These are phyloP conservation scores for Bipolaris oryzae DNA, from an alignment of 2,329 filamentous ascomycete genomes.

Conservation along the genomic window DNA sequence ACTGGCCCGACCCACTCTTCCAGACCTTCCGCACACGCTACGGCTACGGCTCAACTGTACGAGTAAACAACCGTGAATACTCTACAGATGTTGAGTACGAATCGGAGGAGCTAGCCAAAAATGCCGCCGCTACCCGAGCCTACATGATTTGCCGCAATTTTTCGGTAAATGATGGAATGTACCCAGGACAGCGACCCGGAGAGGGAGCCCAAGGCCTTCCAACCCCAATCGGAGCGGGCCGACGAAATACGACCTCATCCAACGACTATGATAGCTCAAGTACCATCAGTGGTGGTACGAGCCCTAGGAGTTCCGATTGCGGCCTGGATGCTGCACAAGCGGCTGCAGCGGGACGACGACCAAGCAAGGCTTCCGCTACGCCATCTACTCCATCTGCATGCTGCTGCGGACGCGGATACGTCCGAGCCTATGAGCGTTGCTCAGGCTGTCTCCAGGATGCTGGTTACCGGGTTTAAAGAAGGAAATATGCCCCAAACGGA, in stretches of 20 bases:
- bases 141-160: slow-evolving; percentile 99
- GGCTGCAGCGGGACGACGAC: slow-evolving; percentile 34
- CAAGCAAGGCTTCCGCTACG: slow-evolving; percentile 44
- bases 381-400: slow-evolving; percentile 36
- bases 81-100: slow-evolving; percentile 87
- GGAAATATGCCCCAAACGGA: neutral
- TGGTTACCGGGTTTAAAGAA: slow-evolving; percentile 42
- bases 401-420: slow-evolving; percentile 48
- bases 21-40: slow-evolving; percentile 75
- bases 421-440: slow-evolving; percentile 53
- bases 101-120: slow-evolving; percentile 80
- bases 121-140: slow-evolving; percentile 92
- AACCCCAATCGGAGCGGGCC: slow-evolving; percentile 67
- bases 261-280: slow-evolving; percentile 59
- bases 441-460: slow-evolving; percentile 50
- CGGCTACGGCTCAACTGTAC: slow-evolving; percentile 87
- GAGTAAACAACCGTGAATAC: slow-evolving; percentile 96
- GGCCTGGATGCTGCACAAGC: slow-evolving; percentile 47
- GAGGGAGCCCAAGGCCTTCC: slow-evolving; percentile 66
- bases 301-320: slow-evolving; percentile 57
- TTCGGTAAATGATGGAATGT: slow-evolving; percentile 94
- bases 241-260: slow-evolving; percentile 55
- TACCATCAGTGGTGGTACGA: slow-evolving; percentile 61
- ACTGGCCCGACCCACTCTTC: slow-evolving; percentile 91
- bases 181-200: slow-evolving; percentile 62